Evolutionary conservation across 352 stramenopile genomes (phyloP).

Genomic region (Aphanomyces invadans): DNA sequence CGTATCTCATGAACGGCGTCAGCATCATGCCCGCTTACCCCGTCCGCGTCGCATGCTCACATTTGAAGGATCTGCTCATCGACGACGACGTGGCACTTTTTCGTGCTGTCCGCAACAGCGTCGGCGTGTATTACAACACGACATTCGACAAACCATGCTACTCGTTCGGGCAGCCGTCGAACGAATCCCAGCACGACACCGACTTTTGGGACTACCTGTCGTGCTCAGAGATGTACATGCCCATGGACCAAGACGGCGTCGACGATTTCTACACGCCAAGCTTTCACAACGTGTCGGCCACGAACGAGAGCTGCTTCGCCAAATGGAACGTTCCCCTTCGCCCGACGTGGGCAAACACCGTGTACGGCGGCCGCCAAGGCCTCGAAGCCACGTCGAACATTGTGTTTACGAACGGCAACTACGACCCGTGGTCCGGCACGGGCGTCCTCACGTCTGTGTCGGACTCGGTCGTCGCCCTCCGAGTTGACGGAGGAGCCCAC

Average conservation of each 20-base stretch:
- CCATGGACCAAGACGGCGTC: slow-evolving; percentile 74
- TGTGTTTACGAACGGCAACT: slow-evolving; percentile 91
- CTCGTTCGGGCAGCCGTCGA: slow-evolving; percentile 43
- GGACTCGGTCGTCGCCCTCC: slow-evolving; percentile 44
- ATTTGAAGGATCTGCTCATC: slow-evolving; percentile 42
- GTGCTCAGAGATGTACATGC: slow-evolving; percentile 89
- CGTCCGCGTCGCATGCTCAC: slow-evolving; percentile 76
- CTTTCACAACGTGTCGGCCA: slow-evolving; percentile 49
- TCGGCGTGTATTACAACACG: slow-evolving; percentile 86
- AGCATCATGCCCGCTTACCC: slow-evolving; percentile 85
- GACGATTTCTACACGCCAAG: slow-evolving; percentile 88
- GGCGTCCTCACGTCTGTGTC: slow-evolving; percentile 67
- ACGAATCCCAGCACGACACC: slow-evolving; percentile 58
- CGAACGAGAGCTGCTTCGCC: slow-evolving; percentile 49
- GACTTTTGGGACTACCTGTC: slow-evolving; percentile 88
- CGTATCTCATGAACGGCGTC: slow-evolving; percentile 81
- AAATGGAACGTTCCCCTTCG: slow-evolving; percentile 58
- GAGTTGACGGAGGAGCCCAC: slow-evolving; percentile 69
- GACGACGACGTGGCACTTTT: slow-evolving; percentile 40
- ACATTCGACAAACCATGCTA: slow-evolving; percentile 64
- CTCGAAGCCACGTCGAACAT: slow-evolving; percentile 82
- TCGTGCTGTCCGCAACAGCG: slow-evolving; percentile 48
- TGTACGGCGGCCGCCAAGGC: slow-evolving; percentile 58
- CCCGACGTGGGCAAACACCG: slow-evolving; percentile 57
- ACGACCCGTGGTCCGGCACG: slow-evolving; percentile 89